phyloP scores from a whole-genome alignment of 2,329 filamentous ascomycete species.

The Penicillium sp. region DNA sequence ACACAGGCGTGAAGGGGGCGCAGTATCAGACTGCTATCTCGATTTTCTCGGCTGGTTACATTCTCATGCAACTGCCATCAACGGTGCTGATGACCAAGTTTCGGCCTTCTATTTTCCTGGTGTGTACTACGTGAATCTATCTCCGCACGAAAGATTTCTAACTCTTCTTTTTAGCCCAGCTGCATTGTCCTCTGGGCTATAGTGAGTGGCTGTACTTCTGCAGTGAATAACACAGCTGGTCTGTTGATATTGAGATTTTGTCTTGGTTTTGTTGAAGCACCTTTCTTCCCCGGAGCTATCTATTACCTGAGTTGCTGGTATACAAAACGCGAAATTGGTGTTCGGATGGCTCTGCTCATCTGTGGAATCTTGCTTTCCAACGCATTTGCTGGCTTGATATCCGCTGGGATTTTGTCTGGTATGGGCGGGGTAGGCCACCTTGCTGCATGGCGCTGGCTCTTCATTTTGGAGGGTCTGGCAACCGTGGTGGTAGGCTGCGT shows the following conservation, averaged over 20 bases:
- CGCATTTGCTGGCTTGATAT: constrained; percentile 17
- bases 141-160: background rate
- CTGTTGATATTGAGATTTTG: constrained; percentile 39
- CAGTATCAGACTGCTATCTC: constrained; percentile 34
- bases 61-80: constrained; percentile 23
- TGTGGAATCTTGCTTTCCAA: constrained; percentile 16
- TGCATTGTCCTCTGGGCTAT: constrained; percentile 27
- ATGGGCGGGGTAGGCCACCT: constrained; percentile 13
- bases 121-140: background rate
- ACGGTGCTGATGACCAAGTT: constrained; percentile 29
- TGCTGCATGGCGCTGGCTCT: constrained; percentile 53
- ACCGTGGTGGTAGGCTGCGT: constrained; percentile 44
- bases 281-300: constrained; percentile 63
- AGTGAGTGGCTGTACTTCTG: constrained; percentile 28
- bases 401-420: constrained; percentile 14
- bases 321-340: constrained; percentile 59
- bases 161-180: constrained; percentile 2
- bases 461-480: constrained; percentile 57
- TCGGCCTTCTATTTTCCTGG: constrained; percentile 32
- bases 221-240: constrained; percentile 39
- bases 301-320: constrained; percentile 68
- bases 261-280: constrained; percentile 35
- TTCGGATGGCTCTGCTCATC: constrained; percentile 21
- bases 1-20: constrained; percentile 27
- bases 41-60: constrained; percentile 27